Conservation (phyloP, 2,329 filamentous ascomycete genomes). For the Aspergillus sp. region DNA sequence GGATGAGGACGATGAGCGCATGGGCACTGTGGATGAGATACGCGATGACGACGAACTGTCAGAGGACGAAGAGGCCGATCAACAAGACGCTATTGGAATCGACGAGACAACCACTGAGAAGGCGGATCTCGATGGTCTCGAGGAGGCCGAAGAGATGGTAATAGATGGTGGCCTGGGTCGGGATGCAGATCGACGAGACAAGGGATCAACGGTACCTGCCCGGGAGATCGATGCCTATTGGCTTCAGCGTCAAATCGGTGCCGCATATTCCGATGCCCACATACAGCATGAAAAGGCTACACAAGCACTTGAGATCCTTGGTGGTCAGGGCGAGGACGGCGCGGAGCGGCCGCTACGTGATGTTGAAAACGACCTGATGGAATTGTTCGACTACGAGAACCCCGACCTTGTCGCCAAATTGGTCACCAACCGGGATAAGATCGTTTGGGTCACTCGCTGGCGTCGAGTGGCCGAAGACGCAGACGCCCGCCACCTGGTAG, state of each 20-base stretch:
- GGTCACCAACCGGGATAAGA: conserved; percentile 87
- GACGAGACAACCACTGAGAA: conserved; percentile 45
- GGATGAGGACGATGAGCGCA: conserved; percentile 81
- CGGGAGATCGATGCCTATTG: conserved; percentile 97
- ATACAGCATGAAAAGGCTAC: conserved; percentile 90
- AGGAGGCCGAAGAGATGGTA: conserved; percentile 72
- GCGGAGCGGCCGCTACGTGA: conserved; percentile 85
- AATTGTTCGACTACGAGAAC: conserved; percentile 95
- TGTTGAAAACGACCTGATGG: conserved; percentile 97
- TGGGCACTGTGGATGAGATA: conserved; percentile 78
- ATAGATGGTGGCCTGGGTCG: conserved; percentile 66
- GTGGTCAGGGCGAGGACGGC: conserved; percentile 70
- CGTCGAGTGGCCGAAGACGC: conserved; percentile 78
- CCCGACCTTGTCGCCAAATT: conserved; percentile 89
- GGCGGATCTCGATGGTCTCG: conserved; percentile 46
- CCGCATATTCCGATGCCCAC: conserved; percentile 86
- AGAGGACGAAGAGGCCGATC: conserved; percentile 73
- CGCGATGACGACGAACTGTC: conserved; percentile 77
- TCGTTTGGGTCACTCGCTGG: conserved; percentile 92
- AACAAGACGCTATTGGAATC: conserved; percentile 59
- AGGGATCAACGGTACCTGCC: conserved; percentile 66
- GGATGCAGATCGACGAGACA: conserved; percentile 49
- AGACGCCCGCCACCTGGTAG: conserved; percentile 70
- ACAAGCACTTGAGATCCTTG: conserved; percentile 78
- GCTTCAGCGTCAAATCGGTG: conserved; percentile 89